Evolutionary conservation across 1,139 yeast species (phyloP), one percentile per base, ranked within the genome.

Genomic region (Candida pseudoviswanathii): DNA sequence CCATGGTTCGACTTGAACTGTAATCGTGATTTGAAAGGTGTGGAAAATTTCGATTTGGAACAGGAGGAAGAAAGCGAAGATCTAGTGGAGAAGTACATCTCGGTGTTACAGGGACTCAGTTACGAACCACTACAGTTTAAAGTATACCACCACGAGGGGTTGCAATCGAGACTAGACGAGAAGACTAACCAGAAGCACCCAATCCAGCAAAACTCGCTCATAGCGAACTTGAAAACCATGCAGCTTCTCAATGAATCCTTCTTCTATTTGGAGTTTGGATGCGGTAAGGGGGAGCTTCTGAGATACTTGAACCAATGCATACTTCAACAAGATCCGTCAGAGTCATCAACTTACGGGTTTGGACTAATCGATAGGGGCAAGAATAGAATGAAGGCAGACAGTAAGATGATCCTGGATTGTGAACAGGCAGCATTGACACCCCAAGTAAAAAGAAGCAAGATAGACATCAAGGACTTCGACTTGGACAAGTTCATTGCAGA

Each of bases 231-330:
- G 62, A 73, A 78, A 31, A 62, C 68, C 3, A 57, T 65, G n/a
- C 67, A 65, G 0, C 60, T 85, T 29, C 66, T 85, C 30, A 67
- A 68, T 1, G 44, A 64, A 2, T 58, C 69, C 3, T 59, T 63
- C 38, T 70, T 78, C 46, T 81, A 84, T 58, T 64, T 88, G 26
- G 97, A 91, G 64, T 90, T 89, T 71, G 97, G 97, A 0, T 88
- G 96, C 63, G 97, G 97, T 0, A 80, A 92, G 52, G 96, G 88
- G 0, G 97, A 91, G 62, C 75, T 91, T 26, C 81, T 92, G 0
- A 68, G 96, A 52, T 88, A 82, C 59, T 73, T 89, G n/a, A 75
- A 80, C 52, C 67, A 74, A 49, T 78, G 86, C 45, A 64, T 80
- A 7, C 43, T 69, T 2, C 57, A 59, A 22, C 31, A 26, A 32